Percentiles rank a stretch among this genome's conserved stretches.
Conservation (phyloP, 495 filamentous ascomycete genomes). For the Penicillium psychrofluorescens region DNA sequence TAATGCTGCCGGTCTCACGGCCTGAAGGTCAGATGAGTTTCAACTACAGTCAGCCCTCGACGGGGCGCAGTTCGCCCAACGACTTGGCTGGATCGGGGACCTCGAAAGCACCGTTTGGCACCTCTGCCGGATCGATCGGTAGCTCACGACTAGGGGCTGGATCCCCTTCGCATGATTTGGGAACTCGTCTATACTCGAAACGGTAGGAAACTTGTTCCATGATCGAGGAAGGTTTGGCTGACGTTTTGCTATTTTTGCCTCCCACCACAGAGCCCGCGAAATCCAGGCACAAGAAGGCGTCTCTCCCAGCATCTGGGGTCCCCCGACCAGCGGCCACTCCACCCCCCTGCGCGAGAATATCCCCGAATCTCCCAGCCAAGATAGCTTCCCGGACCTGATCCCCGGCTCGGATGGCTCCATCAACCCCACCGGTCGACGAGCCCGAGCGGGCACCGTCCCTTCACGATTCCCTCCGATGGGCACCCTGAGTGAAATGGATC, state of each 20-base stretch:
- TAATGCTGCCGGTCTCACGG: conserved; percentile 81
- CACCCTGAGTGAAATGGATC: conserved; percentile 48
- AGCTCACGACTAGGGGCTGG: conserved; percentile 81
- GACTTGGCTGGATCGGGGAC: conserved; percentile 64
- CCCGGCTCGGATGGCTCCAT: conserved; percentile 52
- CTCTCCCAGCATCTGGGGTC: conserved; percentile 83
- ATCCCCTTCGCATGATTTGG: conserved; percentile 91
- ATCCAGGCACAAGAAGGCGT: conserved; percentile 96
- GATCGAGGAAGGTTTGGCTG: conserved; percentile 2
- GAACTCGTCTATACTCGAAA: conserved; percentile 78
- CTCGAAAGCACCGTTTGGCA: conserved; percentile 68
- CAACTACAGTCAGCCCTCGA: conserved; percentile 70
- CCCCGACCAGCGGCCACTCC: conserved; percentile 90
- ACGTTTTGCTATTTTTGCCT: conserved; percentile 2
- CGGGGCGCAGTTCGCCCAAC: conserved; percentile 77
- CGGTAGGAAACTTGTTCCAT: conserved; percentile 49
- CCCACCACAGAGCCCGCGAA: conserved; percentile 66
- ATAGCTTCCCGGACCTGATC: conserved; percentile 88
- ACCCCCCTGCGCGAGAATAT: conserved; percentile 96
- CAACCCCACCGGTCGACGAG: conserved; percentile 56
- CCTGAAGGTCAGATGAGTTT: conserved; percentile 68
- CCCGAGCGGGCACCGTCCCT: conserved; percentile 92
- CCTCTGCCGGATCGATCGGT: conserved; percentile 63
- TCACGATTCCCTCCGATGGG: conserved; percentile 81
- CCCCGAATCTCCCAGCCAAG: conserved; percentile 89